Conservation (phyloP, 192 early-diverging fungal genomes). For the Obelidium mucronatum region DNA sequence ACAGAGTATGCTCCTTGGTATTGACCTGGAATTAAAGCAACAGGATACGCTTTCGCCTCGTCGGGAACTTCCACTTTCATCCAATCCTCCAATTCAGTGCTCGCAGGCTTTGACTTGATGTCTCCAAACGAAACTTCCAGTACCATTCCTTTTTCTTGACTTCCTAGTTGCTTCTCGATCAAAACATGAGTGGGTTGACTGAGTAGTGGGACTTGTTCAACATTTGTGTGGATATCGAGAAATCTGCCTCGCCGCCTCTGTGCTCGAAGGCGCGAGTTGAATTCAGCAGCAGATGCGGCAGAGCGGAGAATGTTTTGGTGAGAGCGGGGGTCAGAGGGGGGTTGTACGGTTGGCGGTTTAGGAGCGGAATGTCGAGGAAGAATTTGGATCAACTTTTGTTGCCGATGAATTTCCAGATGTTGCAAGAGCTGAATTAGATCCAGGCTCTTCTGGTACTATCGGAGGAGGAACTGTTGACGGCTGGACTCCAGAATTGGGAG, state of each 20-base stretch:
- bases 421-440: neutral
- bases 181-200: conserved; percentile 48
- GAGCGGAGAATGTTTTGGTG: conserved; percentile 34
- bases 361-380: neutral
- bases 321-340: conserved; percentile 11
- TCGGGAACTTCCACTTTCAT: conserved; percentile 3
- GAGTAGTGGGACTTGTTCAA: conserved; percentile 52
- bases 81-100: conserved; percentile 14
- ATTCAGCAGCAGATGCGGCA: conserved; percentile 56
- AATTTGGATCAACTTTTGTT: neutral
- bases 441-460: neutral
- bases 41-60: conserved; percentile 44
- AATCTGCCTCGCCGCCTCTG: conserved; percentile 41
- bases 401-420: neutral
- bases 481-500: neutral
- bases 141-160: conserved; percentile 28
- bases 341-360: neutral
- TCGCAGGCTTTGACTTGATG: conserved; percentile 16
- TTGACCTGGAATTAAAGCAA: conserved; percentile 56
- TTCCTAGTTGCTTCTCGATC: conserved; percentile 40
- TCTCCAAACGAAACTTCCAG: conserved; percentile 37
- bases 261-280: conserved; percentile 50
- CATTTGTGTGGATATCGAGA: conserved; percentile 56
- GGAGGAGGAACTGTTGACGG: neutral
- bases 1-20: conserved; percentile 53